These are phyloP conservation scores for Macrolepiota fuliginosa DNA, from an alignment of 768 basidiomycete genomes.

Conservation along the genomic window DNA sequence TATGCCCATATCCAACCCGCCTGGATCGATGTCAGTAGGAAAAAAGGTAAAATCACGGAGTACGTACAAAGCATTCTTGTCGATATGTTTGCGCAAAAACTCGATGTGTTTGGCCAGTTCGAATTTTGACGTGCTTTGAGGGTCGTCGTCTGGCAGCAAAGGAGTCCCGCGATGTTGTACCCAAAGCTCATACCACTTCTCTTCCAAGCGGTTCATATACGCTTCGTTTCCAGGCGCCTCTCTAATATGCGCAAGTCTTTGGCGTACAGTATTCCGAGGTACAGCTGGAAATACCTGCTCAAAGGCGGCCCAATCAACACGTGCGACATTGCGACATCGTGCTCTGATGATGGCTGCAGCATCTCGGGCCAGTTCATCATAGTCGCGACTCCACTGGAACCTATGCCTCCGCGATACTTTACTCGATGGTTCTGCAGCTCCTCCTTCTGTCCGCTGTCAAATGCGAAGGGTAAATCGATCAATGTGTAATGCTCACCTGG, in stretches of 20 bases:
- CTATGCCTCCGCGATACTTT: slow-evolving; percentile 51
- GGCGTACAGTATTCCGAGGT: slow-evolving; percentile 69
- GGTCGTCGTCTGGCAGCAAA: slow-evolving; percentile 70
- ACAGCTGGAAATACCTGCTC: slow-evolving; percentile 79
- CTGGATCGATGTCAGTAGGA: slow-evolving; percentile 32
- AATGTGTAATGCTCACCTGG: neutral
- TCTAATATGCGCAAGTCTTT: slow-evolving; percentile 59
- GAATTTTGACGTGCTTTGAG: slow-evolving; percentile 66
- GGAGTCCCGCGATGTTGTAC: slow-evolving; percentile 62
- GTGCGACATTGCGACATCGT: slow-evolving; percentile 60
- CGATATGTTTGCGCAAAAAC: slow-evolving; percentile 76
- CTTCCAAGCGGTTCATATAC: slow-evolving; percentile 77
- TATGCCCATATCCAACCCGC: slow-evolving; percentile 60
- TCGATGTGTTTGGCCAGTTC: slow-evolving; percentile 78
- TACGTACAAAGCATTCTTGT: slow-evolving; percentile 85
- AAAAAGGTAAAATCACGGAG: neutral
- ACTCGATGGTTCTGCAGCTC: slow-evolving; percentile 37
- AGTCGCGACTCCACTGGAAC: slow-evolving; percentile 84
- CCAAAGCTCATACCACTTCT: slow-evolving; percentile 82
- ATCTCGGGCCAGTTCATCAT: slow-evolving; percentile 87
- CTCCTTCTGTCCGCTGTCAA: slow-evolving; percentile 7
- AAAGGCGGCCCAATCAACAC: slow-evolving; percentile 70
- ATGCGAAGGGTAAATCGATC: neutral
- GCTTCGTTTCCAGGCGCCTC: slow-evolving; percentile 65
- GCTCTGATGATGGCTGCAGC: slow-evolving; percentile 79